phyloP scores from a whole-genome alignment of 805 yeast genomes.

The Cyberlindnera americana region DNA sequence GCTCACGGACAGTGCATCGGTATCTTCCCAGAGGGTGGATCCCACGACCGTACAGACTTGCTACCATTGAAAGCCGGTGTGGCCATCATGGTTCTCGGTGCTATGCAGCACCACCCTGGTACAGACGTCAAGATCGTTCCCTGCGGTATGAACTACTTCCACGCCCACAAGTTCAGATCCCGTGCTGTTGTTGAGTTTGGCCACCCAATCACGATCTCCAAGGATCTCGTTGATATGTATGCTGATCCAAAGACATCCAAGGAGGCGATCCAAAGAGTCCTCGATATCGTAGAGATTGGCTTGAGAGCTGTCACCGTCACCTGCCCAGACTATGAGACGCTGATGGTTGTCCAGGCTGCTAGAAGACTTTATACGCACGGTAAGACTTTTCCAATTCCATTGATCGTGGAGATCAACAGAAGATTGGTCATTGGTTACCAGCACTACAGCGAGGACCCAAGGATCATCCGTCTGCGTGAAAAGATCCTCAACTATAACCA shows the following conservation, averaged over 20 bases:
- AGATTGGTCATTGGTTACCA: slow-evolving; percentile 80
- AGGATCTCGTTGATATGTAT: slow-evolving; percentile 62
- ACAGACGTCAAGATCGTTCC: slow-evolving; percentile 87
- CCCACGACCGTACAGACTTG: slow-evolving; percentile 90
- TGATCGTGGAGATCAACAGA: slow-evolving; percentile 88
- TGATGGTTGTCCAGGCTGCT: slow-evolving; percentile 91
- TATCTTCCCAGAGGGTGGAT: slow-evolving; percentile 97
- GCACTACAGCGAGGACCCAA: slow-evolving; percentile 66
- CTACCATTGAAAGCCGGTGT: slow-evolving; percentile 96
- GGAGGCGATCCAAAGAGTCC: slow-evolving; percentile 70
- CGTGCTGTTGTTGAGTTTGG: slow-evolving; percentile 97
- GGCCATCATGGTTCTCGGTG: slow-evolving; percentile 96
- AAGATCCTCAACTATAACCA: slow-evolving; percentile 71
- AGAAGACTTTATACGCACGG: slow-evolving; percentile 83
- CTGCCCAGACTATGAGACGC: slow-evolving; percentile 91
- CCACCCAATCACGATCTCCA: slow-evolving; percentile 67
- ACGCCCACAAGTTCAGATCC: slow-evolving; percentile 91
- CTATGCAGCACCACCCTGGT: slow-evolving; percentile 73
- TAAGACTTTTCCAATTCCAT: slow-evolving; percentile 69
- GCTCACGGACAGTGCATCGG: slow-evolving; percentile 81
- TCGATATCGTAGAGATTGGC: slow-evolving; percentile 71
- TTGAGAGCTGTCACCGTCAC: slow-evolving; percentile 87
- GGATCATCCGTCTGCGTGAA: slow-evolving; percentile 53
- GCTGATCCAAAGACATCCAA: slow-evolving; percentile 54
- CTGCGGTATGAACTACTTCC: slow-evolving; percentile 96